Base-by-base conservation (phyloP, 441 rosid genomes). In the Populus hybrid region DNA sequence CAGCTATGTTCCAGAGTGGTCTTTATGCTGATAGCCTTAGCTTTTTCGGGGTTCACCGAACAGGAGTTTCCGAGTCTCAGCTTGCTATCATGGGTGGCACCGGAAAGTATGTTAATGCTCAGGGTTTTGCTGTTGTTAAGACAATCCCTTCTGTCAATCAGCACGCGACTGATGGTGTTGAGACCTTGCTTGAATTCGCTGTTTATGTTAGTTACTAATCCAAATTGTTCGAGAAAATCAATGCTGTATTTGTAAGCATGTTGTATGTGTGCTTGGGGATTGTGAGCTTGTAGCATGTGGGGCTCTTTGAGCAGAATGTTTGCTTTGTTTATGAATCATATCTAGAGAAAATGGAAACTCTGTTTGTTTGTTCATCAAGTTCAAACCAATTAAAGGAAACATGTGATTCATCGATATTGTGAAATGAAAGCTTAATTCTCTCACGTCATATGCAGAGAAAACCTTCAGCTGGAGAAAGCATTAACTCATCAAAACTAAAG, bases 21-120 rank as follows among this genome's bases (percentile, higher is more conserved):
- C 74, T 79, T 70, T 81, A 78, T 59, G 82, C 36, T 8, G 86
- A 83, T 32, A 84, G 87, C 73, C 74, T 88, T 21, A 88, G 86
- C 82, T 81, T 88, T 46, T 86, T 88, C 12, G 91, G 91, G 70
- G 89, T 88, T 74, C 88, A 85, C 35, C 59, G 87, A 80, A 85
- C 81, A 0, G 83, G 81, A 0, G 78, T 76, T 1, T 80, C 88
- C 1, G 91, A 85, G 73, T 88, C 91, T 8, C 91, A 86, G 75
- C 80, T 86, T 6, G 87, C 88, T 1, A 83, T 88, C 63, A 84
- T 88, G 81, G 91, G 88, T 26, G 89, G 89, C 14, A 86, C 88
- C 0, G 89, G 89, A 28, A 85, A 84, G 79, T 85, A 88, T 76
- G 88, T 82, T 26, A 78, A 85, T 73, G 88, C 86, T 34, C 77